Evolutionary conservation across 805 yeast species (phyloP).

Genomic region (Sugiyamaella valdiviana): DNA sequence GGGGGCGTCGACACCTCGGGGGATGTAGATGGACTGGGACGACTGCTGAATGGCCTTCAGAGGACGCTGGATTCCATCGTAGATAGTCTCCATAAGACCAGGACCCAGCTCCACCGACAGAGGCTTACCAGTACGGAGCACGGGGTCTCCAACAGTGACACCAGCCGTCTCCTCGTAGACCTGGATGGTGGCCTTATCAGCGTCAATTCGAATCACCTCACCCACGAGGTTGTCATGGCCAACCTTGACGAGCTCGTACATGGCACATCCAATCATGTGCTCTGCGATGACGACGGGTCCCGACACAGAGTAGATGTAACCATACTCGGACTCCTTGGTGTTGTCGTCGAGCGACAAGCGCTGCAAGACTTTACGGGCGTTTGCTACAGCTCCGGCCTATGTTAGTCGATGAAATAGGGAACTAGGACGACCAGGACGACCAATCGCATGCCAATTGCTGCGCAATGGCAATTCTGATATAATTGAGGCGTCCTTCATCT

Average conservation of each 20-base stretch:
- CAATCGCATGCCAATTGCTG: too few relatives aligned
- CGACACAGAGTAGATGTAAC: conserved; percentile 79
- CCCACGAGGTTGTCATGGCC: conserved; percentile 97
- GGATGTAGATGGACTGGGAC: conserved; percentile 91
- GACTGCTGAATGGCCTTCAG: conserved; percentile 82
- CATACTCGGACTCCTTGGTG: conserved; percentile 70
- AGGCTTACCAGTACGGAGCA: conserved; percentile 97
- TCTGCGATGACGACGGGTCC: conserved; percentile 98
- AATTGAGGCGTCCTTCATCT: too few relatives aligned
- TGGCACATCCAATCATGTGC: conserved; percentile 98
- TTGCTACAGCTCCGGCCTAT: conserved; percentile 94
- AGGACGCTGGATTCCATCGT: conserved; percentile 99
- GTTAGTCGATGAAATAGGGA: too few relatives aligned
- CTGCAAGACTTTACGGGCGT: conserved; percentile 89
- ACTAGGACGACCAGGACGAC: too few relatives aligned
- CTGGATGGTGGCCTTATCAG: conserved; percentile 96
- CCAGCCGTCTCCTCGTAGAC: conserved; percentile 99
- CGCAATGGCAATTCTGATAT: too few relatives aligned
- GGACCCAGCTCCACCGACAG: conserved; percentile 98
- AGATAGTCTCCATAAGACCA: conserved; percentile 97
- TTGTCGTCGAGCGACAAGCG: conserved; percentile 73
- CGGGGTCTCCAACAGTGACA: conserved; percentile 99
- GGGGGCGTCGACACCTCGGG: conserved; percentile 97
- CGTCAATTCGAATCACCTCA: conserved; percentile 95
- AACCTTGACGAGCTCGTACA: conserved; percentile 97